These are phyloP conservation scores for Funneliformis caledonium DNA, from an alignment of 371 early-diverging fungal genomes.

Conservation along the genomic window DNA sequence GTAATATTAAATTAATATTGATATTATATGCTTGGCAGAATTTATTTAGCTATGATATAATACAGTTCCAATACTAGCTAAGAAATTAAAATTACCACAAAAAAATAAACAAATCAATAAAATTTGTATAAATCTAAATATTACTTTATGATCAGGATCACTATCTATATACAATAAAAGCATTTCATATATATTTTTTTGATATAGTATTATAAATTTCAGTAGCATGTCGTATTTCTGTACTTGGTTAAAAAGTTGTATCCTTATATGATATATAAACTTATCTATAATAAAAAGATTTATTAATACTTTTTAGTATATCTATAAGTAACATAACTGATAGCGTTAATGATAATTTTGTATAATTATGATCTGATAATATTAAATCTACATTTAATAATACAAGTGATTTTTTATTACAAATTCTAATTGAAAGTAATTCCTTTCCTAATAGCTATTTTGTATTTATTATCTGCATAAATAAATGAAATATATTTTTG, in stretches of 20 bases:
- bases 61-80: background rate
- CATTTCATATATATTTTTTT: background rate
- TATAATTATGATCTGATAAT: background rate
- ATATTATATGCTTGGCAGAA: background rate
- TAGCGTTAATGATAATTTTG: background rate
- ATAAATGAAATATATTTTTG: background rate
- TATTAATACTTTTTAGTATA: background rate
- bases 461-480: background rate
- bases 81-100: background rate
- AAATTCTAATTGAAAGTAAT: background rate
- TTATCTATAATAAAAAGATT: conserved; percentile 3
- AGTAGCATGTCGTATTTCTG: background rate
- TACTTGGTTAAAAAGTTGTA: background rate
- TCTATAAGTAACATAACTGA: conserved; percentile 3
- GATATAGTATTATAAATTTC: background rate
- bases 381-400: background rate
- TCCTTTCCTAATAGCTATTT: background rate
- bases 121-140: conserved; percentile 9
- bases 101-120: conserved; percentile 1
- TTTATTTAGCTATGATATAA: background rate
- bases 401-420: background rate
- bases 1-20: background rate
- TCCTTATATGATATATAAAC: conserved; percentile 6
- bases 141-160: background rate
- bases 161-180: conserved; percentile 5